phyloP scores from a whole-genome alignment of 495 filamentous ascomycete species.

The Xylaria intraflava region DNA sequence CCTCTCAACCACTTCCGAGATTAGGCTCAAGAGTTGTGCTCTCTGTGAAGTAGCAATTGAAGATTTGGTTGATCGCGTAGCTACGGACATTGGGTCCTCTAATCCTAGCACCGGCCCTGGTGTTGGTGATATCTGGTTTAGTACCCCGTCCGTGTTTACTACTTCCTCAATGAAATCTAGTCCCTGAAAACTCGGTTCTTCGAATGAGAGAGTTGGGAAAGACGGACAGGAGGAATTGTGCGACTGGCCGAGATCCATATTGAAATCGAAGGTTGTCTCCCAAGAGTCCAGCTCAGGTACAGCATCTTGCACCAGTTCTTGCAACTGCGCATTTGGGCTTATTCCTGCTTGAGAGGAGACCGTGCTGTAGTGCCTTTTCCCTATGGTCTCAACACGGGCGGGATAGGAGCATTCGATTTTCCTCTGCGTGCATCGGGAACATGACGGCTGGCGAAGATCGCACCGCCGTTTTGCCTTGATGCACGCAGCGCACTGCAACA shows the following conservation, averaged over 20 bases:
- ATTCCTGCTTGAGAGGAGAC: not conserved
- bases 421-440: constrained; percentile 41
- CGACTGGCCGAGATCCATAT: not conserved
- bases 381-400: constrained; percentile 3
- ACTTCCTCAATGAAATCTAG: constrained; percentile 2
- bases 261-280: constrained; percentile 11
- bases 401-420: constrained; percentile 41
- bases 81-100: constrained; percentile 3
- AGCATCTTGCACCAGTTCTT: not conserved
- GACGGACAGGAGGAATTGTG: not conserved
- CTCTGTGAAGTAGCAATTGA: not conserved
- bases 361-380: not conserved
- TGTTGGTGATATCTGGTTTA: not conserved
- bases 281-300: constrained; percentile 1
- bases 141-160: not conserved
- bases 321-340: not conserved
- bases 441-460: constrained; percentile 41
- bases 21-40: not conserved
- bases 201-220: constrained; percentile 1
- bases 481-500: constrained; percentile 38
- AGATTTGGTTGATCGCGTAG: not conserved
- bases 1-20: constrained; percentile 20
- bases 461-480: constrained; percentile 49
- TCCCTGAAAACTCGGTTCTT: not conserved
- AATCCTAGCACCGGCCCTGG: not conserved